Evolutionary conservation across 179 eudicot genomes (phyloP).

Genomic region (Sideroxylon spinosum): DNA sequence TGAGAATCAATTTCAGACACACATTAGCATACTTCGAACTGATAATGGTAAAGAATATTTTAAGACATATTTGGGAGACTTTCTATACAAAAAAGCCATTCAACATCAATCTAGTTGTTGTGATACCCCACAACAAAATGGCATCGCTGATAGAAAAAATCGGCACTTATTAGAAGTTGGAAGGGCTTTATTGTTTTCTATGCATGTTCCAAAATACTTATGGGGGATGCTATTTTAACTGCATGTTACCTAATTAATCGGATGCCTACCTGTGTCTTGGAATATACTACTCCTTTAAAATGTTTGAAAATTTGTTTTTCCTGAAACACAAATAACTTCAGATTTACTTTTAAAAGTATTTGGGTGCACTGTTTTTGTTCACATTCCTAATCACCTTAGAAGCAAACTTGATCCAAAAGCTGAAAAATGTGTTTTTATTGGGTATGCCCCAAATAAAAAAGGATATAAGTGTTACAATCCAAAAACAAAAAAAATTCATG

Average conservation of each 20-base stretch:
- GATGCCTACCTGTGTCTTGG: background rate
- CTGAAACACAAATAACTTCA: background rate
- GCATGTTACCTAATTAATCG: background rate
- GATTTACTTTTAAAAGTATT: background rate
- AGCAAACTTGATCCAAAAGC: too few species aligned
- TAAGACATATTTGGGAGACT: background rate
- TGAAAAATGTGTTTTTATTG: background rate
- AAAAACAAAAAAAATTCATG: too few species aligned
- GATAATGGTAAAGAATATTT: slow-evolving; percentile 13
- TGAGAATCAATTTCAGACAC: background rate
- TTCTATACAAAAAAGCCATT: background rate
- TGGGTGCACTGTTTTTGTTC: slow-evolving; percentile 6
- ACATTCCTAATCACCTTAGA: background rate
- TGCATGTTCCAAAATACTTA: background rate
- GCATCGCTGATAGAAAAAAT: slow-evolving; percentile 9
- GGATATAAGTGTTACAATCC: too few species aligned
- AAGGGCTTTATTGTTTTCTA: background rate
- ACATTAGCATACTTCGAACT: background rate
- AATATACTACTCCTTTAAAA: background rate
- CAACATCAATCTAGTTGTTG: slow-evolving; percentile 7
- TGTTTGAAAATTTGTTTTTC: background rate
- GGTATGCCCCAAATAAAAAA: background rate
- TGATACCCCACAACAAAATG: slow-evolving; percentile 7
- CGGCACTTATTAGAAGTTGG: background rate
- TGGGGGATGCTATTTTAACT: background rate